A percentile compares a stretch with the other conserved stretches of the same genome.
These are phyloP conservation scores for Opeltia flavorubescens DNA, from an alignment of 495 filamentous ascomycete species.

Conservation along the genomic window DNA sequence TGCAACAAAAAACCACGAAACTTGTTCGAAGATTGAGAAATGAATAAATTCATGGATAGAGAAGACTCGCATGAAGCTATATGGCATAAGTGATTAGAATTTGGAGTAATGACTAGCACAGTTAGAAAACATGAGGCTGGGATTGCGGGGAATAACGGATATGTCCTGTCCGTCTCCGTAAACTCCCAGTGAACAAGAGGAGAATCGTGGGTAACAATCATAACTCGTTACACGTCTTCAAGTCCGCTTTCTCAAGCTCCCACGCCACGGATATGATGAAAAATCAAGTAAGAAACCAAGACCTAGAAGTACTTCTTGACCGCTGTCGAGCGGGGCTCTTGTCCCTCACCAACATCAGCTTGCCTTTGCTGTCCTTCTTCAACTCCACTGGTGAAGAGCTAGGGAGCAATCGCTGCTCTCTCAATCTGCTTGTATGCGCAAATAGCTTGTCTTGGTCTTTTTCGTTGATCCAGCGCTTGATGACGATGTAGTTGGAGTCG, in stretches of 20 bases:
- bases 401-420: conserved; percentile 35
- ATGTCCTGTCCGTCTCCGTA: too few species aligned
- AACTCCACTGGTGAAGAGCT: conserved; percentile 28
- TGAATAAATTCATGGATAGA: too few species aligned
- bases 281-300: conserved; percentile 13
- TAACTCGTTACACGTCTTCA: too few species aligned
- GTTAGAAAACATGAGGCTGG: too few species aligned
- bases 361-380: conserved; percentile 33
- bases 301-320: conserved; percentile 8
- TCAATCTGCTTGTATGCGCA: conserved; percentile 50
- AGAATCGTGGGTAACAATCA: too few species aligned
- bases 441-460: conserved; percentile 60
- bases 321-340: conserved; percentile 23
- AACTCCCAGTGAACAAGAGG: too few species aligned
- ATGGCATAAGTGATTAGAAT: too few species aligned
- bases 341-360: conserved; percentile 48
- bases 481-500: conserved; percentile 59
- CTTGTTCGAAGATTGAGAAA: background rate
- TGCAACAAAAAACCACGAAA: background rate
- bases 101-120: too few species aligned
- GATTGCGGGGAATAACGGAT: too few species aligned
- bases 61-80: too few species aligned
- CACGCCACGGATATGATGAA: conserved; percentile 1
- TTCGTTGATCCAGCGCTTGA: conserved; percentile 63
- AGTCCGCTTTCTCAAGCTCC: too few species aligned